Percentiles rank a stretch among this genome's conserved stretches.
Evolutionary conservation across 2,329 filamentous ascomycete species (phyloP).

Genomic region (Xylariaceae sp.): DNA sequence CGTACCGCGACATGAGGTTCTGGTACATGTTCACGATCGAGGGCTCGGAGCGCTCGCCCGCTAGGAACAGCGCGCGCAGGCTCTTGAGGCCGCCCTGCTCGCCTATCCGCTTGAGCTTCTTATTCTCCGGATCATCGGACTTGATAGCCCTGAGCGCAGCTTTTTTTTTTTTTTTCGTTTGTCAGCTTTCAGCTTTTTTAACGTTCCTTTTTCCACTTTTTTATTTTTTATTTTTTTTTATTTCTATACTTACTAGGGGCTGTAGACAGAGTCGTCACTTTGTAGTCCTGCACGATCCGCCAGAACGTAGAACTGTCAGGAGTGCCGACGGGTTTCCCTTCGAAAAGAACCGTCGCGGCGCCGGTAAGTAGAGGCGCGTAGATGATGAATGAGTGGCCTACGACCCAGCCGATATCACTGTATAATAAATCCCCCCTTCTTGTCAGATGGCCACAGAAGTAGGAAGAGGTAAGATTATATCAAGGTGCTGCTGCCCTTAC

Average conservation of each 20-base stretch:
- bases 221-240: too few relatives aligned
- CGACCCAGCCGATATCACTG: constrained; percentile 84
- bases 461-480: constrained; percentile 4
- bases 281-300: constrained; percentile 79
- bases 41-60: constrained; percentile 84
- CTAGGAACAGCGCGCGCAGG: constrained; percentile 73
- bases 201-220: too few relatives aligned
- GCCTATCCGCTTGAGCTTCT: constrained; percentile 57
- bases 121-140: constrained; percentile 74
- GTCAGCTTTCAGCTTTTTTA: not conserved
- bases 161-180: constrained; percentile 5
- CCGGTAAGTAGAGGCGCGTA: constrained; percentile 83
- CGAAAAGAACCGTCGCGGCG: constrained; percentile 81
- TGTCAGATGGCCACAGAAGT: too few relatives aligned
- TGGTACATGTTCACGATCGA: constrained; percentile 80
- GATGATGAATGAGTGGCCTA: constrained; percentile 80
- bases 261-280: constrained; percentile 78
- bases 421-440: too few relatives aligned
- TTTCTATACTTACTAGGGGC: constrained; percentile 64
- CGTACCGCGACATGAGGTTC: constrained; percentile 61
- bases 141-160: constrained; percentile 78
- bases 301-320: constrained; percentile 85
- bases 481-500: too few relatives aligned
- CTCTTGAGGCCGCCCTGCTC: constrained; percentile 63
- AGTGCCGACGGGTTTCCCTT: constrained; percentile 90